phyloP scores from a whole-genome alignment of 495 filamentous ascomycete genomes.

The Hapsidospora chrysogenum region DNA sequence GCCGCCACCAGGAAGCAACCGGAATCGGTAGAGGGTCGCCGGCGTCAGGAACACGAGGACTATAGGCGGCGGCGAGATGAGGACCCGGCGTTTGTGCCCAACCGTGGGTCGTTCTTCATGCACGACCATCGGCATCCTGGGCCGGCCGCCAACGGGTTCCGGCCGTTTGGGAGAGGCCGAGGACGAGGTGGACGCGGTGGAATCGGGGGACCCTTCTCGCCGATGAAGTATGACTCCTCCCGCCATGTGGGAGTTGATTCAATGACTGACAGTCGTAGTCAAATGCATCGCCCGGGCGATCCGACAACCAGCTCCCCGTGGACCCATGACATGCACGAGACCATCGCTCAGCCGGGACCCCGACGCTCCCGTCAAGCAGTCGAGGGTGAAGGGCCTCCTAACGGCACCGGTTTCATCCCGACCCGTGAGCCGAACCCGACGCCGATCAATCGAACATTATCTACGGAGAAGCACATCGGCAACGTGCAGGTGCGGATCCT shows the following conservation, averaged over 20 bases:
- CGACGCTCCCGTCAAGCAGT: constrained; percentile 19
- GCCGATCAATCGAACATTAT: constrained; percentile 41
- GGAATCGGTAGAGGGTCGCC: constrained; percentile 44
- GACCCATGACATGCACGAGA: constrained; percentile 93
- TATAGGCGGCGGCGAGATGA: constrained; percentile 73
- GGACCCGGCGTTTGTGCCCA: constrained; percentile 89
- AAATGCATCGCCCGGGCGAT: constrained; percentile 31
- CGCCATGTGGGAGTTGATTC: constrained; percentile 4
- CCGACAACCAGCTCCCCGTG: constrained; percentile 54
- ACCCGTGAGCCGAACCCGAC: constrained; percentile 22
- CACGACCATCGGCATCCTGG: constrained; percentile 78
- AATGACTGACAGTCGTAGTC: constrained; percentile 23
- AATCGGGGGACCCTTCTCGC: constrained; percentile 36
- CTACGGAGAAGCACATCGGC: constrained; percentile 43
- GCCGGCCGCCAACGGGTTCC: constrained; percentile 57
- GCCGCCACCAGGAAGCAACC: constrained; percentile 18
- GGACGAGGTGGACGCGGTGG: constrained; percentile 30
- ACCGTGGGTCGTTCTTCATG: constrained; percentile 89
- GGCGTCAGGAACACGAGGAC: constrained; percentile 78
- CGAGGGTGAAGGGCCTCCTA: constrained; percentile 23
- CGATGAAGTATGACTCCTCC: constrained; percentile 37
- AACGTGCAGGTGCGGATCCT: constrained; percentile 72
- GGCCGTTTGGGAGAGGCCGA: constrained; percentile 44
- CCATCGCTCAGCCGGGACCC: constrained; percentile 35
- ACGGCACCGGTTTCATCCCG: constrained; percentile 26